Percentiles rank a stretch among this genome's conserved stretches.
These are phyloP conservation scores for Jaminaea rosea DNA, from an alignment of 1,284 basidiomycete species.

Conservation along the genomic window DNA sequence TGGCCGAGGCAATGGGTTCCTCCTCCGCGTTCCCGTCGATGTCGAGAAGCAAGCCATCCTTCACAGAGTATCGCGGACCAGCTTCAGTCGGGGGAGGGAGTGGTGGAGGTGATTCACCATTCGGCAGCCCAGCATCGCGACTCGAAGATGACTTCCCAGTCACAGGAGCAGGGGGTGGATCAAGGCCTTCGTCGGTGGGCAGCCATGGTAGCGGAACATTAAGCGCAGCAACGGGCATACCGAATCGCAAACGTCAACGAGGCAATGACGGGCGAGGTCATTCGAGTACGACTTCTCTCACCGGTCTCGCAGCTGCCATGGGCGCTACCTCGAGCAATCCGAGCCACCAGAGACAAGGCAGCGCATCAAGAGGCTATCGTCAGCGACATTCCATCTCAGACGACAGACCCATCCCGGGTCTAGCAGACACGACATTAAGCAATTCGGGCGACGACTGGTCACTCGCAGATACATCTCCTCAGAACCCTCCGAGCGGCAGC, in stretches of 20 bases:
- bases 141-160: conserved; percentile 15
- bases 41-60: conserved; percentile 3
- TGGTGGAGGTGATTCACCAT: conserved; percentile 13
- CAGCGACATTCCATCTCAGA: background rate
- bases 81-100: background rate
- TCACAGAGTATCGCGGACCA: conserved; percentile 1
- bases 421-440: background rate
- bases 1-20: background rate
- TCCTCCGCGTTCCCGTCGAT: background rate
- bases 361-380: background rate
- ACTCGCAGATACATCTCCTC: conserved; percentile 5
- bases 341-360: background rate
- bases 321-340: background rate
- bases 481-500: conserved; percentile 15
- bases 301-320: background rate
- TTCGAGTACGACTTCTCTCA: background rate
- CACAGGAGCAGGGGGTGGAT: no score
- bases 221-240: conserved; percentile 5
- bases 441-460: background rate
- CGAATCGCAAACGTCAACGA: conserved; percentile 21
- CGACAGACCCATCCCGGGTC: background rate
- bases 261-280: conserved; percentile 9
- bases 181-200: background rate
- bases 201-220: conserved; percentile 10
- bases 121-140: conserved; percentile 7